These are phyloP conservation scores for Medicago lupulina DNA, from an alignment of 306 rosid species.

Conservation along the genomic window DNA sequence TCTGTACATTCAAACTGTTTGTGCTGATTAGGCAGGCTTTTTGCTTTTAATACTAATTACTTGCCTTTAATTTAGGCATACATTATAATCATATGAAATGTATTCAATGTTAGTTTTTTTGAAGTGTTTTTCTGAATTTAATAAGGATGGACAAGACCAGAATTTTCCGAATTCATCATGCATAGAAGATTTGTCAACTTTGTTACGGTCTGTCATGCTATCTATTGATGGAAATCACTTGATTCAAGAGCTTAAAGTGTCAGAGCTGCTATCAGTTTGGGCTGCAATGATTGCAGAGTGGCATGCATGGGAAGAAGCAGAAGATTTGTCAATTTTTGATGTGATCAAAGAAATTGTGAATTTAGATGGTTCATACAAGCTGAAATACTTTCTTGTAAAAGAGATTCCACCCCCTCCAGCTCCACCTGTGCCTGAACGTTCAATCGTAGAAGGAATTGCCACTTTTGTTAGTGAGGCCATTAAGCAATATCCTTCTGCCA, in stretches of 20 bases:
- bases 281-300: constrained; percentile 79
- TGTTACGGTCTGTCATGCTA: constrained; percentile 63
- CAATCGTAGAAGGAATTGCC: constrained; percentile 76
- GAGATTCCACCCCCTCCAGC: constrained; percentile 75
- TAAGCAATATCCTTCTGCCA: constrained; percentile 81
- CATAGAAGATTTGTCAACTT: constrained; percentile 75
- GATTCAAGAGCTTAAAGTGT: constrained; percentile 71
- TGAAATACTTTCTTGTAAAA: constrained; percentile 65
- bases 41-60: constrained; percentile 14
- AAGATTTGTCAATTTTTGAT: constrained; percentile 78
- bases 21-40: constrained; percentile 17
- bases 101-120: background rate
- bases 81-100: background rate
- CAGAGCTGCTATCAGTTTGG: constrained; percentile 80
- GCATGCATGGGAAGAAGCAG: constrained; percentile 92
- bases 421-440: constrained; percentile 78
- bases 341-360: constrained; percentile 75
- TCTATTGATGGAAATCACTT: constrained; percentile 62
- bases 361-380: constrained; percentile 54
- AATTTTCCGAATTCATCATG: constrained; percentile 60
- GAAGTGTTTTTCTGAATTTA: constrained; percentile 41
- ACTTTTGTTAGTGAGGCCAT: constrained; percentile 70
- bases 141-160: constrained; percentile 54
- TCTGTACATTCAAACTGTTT: constrained; percentile 16
- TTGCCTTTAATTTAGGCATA: constrained; percentile 17